phyloP scores from a whole-genome alignment of 805 yeast genomes.

The Ogataea kodamae region DNA sequence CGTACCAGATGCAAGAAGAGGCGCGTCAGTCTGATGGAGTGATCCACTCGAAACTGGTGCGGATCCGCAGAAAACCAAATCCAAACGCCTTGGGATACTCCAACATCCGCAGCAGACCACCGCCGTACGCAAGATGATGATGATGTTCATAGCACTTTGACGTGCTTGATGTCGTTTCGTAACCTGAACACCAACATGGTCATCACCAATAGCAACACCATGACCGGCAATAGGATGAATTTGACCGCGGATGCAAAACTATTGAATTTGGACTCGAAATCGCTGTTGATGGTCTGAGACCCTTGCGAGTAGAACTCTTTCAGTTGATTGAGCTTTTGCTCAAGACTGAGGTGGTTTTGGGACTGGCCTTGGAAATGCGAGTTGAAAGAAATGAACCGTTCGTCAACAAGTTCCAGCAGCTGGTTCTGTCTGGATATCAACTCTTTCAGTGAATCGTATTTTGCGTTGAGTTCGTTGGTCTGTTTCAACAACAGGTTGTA shows the following conservation, averaged over 20 bases:
- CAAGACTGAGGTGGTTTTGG: constrained; percentile 17
- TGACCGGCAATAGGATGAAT: constrained; percentile 35
- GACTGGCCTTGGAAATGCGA: constrained; percentile 20
- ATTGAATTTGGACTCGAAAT: constrained; percentile 20
- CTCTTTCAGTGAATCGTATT: constrained; percentile 13
- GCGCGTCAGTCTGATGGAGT: constrained; percentile 29
- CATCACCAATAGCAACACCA: constrained; percentile 38
- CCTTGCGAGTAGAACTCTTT: constrained; percentile 14
- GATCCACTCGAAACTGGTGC: constrained; percentile 37
- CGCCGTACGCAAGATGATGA: constrained; percentile 39
- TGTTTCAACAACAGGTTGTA: constrained; percentile 10
- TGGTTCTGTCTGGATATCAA: constrained; percentile 17
- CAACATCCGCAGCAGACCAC: constrained; percentile 42
- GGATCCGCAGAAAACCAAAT: constrained; percentile 44
- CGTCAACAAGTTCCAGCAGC: constrained; percentile 15
- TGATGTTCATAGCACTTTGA: constrained; percentile 45
- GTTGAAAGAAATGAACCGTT: constrained; percentile 14
- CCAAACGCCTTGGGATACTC: constrained; percentile 45
- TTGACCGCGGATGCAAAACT: constrained; percentile 20
- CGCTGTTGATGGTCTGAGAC: constrained; percentile 8
- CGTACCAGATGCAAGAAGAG: constrained; percentile 26
- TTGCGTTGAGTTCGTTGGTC: constrained; percentile 12
- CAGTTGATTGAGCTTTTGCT: constrained; percentile 15
- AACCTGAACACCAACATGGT: constrained; percentile 48
- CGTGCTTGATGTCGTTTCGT: constrained; percentile 60